Evolutionary conservation across 2,329 filamentous ascomycete species (phyloP), one percentile per base, ranked within the genome.

Genomic region (Fusarium nurragi): DNA sequence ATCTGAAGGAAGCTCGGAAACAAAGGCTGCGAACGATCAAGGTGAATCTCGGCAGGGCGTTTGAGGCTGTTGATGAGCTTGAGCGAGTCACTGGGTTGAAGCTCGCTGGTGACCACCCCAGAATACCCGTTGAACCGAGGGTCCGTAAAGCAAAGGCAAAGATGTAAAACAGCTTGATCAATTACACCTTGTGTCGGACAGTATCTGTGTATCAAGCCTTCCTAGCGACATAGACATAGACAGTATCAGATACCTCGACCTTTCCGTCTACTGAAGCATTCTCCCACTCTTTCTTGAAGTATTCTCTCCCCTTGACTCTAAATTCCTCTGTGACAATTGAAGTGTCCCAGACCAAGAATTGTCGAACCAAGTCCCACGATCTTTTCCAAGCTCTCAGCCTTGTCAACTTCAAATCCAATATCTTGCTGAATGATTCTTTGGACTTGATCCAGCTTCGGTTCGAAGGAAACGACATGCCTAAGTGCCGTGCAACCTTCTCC

Each of bases 1-100:
- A 99, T 75, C 77, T 98, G 56, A 95, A 94, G 81, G 89, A 85
- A 40, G 95, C 88, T 1, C 91, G 84, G 77, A 84, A 83, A 45
- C 80, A 88, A 21, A 94, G 94, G 0, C 89, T 98, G 76, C 79
- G 84, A 54, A 98, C 94, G 0, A 85, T 98, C 66, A 97, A 94
- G 78, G 95, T 98, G 2, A 81, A 86, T 10, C 78, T 98, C 25
- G 94, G 94, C 3, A 87, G 84, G 75, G 87, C 91, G 2, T 90
- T 86, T 74, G 88, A 94, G 74, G 94, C 94, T 0, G 94, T 98
- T 1, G 88, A 86, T 67, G 88, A 93, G 76, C 78, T 98, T 56
- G 94, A 98, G 78, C 79, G 78, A 53, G 78, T 91, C 21, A 94
- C 91, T 1, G 92, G 92, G 0, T 70, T 97, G 65, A 75, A 77